Evolutionary conservation across 2,329 filamentous ascomycete species (phyloP).

Genomic region (Aspergillus felis): DNA sequence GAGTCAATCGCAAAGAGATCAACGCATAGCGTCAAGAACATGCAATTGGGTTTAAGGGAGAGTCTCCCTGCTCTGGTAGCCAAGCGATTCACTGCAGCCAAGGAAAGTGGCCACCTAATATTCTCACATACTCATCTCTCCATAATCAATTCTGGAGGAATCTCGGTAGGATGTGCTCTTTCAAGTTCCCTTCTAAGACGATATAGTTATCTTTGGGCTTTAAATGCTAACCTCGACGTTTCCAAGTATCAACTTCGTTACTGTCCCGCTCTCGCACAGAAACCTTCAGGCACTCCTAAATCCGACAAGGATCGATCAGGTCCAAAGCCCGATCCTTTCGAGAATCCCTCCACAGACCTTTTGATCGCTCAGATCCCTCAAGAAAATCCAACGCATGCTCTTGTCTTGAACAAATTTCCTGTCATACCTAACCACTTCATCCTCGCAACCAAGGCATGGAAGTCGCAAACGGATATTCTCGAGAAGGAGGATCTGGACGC

Average conservation of each 20-base stretch:
- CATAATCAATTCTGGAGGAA: constrained; percentile 29
- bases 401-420: constrained; percentile 48
- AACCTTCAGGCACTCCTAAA: constrained; percentile 30
- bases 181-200: background rate
- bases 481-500: constrained; percentile 41
- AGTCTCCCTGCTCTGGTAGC: constrained; percentile 33
- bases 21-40: constrained; percentile 9
- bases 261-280: constrained; percentile 46
- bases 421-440: constrained; percentile 49
- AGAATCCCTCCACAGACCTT: constrained; percentile 40
- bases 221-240: background rate
- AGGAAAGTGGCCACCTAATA: constrained; percentile 33
- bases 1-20: background rate
- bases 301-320: constrained; percentile 13
- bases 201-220: background rate
- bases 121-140: constrained; percentile 41
- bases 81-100: constrained; percentile 33
- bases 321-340: constrained; percentile 43
- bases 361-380: constrained; percentile 39
- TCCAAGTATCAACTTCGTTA: constrained; percentile 46
- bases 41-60: constrained; percentile 37
- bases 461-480: constrained; percentile 42
- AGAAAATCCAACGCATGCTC: constrained; percentile 32
- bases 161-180: constrained; percentile 27
- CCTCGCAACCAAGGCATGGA: constrained; percentile 43